phyloP scores from a whole-genome alignment of 2,329 filamentous ascomycete species.

The Myriosclerotinia duriaeana region DNA sequence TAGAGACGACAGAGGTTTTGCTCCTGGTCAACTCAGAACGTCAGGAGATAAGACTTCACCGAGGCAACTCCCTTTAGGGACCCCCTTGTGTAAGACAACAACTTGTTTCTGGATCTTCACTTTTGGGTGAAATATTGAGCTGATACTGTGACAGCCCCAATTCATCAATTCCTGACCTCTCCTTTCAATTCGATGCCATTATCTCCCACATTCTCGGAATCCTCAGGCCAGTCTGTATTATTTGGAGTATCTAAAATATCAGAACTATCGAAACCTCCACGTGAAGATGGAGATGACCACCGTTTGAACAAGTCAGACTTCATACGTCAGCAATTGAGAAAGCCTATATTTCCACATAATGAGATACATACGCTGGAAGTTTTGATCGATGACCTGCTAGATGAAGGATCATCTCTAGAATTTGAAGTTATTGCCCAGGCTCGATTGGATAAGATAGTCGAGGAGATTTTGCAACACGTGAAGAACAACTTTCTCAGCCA shows the following conservation, averaged over 20 bases:
- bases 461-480: slow-evolving; percentile 26
- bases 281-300: slow-evolving; percentile 6
- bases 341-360: slow-evolving; percentile 5
- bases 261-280: slow-evolving; percentile 5
- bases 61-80: background rate
- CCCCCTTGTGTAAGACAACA: background rate
- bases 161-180: background rate
- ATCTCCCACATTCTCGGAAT: background rate
- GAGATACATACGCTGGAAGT: slow-evolving; percentile 12
- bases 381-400: slow-evolving; percentile 19
- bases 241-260: slow-evolving; percentile 9
- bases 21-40: background rate
- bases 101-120: background rate
- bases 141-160: slow-evolving; percentile 7
- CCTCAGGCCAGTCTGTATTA: background rate
- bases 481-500: slow-evolving; percentile 8
- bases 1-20: background rate
- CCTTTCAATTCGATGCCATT: slow-evolving; percentile 3
- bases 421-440: slow-evolving; percentile 21
- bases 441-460: slow-evolving; percentile 29
- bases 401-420: slow-evolving; percentile 7
- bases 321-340: slow-evolving; percentile 15
- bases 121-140: background rate
- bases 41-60: background rate
- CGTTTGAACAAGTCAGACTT: slow-evolving; percentile 19